Conservation (phyloP, 805 yeast species). For the Myxozyma melibiosi region DNA sequence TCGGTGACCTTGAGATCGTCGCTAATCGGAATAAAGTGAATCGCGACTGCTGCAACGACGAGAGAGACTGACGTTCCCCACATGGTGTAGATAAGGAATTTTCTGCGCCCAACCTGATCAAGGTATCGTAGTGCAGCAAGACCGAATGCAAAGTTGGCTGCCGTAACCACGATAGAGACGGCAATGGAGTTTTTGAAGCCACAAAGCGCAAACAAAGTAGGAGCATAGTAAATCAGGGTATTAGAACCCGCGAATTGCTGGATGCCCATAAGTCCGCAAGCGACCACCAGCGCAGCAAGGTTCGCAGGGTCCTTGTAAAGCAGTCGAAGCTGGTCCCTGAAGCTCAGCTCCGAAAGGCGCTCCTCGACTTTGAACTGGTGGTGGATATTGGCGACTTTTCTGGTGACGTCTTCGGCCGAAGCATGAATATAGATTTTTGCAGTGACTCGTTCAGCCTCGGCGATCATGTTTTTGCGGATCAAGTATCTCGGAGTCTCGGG, state of each 20-base stretch:
- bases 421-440: not conserved
- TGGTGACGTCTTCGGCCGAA: not conserved
- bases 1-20: conserved; percentile 56
- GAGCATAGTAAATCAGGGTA: conserved; percentile 38
- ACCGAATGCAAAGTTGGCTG: conserved; percentile 88
- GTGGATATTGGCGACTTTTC: too few relatives aligned
- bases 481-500: conserved; percentile 33
- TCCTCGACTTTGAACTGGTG: not conserved
- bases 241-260: conserved; percentile 30
- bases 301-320: too few relatives aligned
- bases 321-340: not conserved
- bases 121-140: conserved; percentile 79
- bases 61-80: conserved; percentile 81
- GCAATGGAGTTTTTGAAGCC: conserved; percentile 89
- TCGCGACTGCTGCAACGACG: conserved; percentile 83
- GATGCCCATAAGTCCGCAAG: conserved; percentile 11
- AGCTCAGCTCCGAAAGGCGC: not conserved
- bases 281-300: too few relatives aligned
- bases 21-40: conserved; percentile 73
- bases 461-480: not conserved
- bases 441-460: conserved; percentile 7
- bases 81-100: conserved; percentile 69
- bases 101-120: conserved; percentile 85
- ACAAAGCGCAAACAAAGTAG: conserved; percentile 65
- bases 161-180: conserved; percentile 87